These are phyloP conservation scores for Fraxinus sp. DNA, from an alignment of 305 asterid species.

Conservation along the genomic window DNA sequence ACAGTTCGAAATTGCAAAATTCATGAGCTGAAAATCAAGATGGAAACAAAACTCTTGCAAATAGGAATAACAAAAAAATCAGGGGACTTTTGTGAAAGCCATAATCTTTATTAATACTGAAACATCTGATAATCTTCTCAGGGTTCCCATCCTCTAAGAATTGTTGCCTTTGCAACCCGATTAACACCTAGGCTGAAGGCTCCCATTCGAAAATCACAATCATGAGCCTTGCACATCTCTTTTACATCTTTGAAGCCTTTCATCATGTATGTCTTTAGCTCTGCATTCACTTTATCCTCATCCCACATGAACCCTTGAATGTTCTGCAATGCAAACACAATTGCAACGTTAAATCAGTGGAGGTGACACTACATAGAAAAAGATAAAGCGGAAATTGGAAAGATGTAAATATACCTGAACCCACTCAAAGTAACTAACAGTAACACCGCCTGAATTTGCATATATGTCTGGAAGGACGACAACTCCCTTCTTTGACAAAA, in stretches of 20 bases:
- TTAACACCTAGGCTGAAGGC: slow-evolving; percentile 78
- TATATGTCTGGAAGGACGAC: slow-evolving; percentile 76
- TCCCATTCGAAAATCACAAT: slow-evolving; percentile 78
- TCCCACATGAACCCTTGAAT: slow-evolving; percentile 96
- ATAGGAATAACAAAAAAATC: not conserved
- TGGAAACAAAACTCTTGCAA: not conserved
- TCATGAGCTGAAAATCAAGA: not conserved
- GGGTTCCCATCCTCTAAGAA: slow-evolving; percentile 90
- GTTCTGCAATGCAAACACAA: slow-evolving; percentile 38
- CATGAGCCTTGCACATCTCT: slow-evolving; percentile 68
- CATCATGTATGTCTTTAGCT: slow-evolving; percentile 71
- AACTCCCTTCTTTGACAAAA: slow-evolving; percentile 70
- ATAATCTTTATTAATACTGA: not conserved
- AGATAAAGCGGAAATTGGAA: not conserved
- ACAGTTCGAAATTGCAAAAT: not conserved
- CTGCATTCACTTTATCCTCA: slow-evolving; percentile 69
- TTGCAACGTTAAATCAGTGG: not conserved
- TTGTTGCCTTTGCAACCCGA: slow-evolving; percentile 87
- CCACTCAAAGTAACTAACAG: slow-evolving; percentile 90
- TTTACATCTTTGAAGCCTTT: slow-evolving; percentile 63
- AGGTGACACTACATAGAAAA: not conserved
- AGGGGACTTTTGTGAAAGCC: not conserved
- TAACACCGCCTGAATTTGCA: slow-evolving; percentile 83
- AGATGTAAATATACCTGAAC: slow-evolving; percentile 54
- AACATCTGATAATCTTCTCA: slow-evolving; percentile 20